phyloP scores from a whole-genome alignment of 352 stramenopile species.

The Peronosclerospora sorghi region DNA sequence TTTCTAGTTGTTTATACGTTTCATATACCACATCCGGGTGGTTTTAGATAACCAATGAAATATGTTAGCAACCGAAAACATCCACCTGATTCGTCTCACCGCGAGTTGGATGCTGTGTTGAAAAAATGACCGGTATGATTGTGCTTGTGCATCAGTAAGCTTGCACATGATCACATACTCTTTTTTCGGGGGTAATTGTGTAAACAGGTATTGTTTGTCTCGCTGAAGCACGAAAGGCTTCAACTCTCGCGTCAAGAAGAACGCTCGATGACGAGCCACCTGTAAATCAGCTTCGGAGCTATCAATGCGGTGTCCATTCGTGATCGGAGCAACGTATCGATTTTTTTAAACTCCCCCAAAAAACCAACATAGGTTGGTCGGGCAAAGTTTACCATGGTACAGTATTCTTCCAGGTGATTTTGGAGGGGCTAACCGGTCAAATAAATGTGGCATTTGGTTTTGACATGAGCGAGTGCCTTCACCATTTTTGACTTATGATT shows the following conservation, averaged over 20 bases:
- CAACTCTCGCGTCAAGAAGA: constrained; percentile 72
- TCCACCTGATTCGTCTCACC: constrained; percentile 43
- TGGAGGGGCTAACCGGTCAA: constrained; percentile 93
- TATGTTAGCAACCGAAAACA: constrained; percentile 78
- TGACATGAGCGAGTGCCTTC: constrained; percentile 67
- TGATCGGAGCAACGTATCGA: constrained; percentile 82
- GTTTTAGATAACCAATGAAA: constrained; percentile 81
- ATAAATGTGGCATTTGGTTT: constrained; percentile 84
- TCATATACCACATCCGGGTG: constrained; percentile 77
- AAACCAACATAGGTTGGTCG: constrained; percentile 69
- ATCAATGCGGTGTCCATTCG: constrained; percentile 78
- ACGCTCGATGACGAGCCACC: constrained; percentile 61
- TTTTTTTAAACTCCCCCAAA: constrained; percentile 85
- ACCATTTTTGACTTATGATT: constrained; percentile 87
- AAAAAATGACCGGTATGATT: constrained; percentile 68
- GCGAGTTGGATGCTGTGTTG: constrained; percentile 39
- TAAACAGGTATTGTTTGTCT: constrained; percentile 77
- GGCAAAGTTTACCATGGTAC: constrained; percentile 88
- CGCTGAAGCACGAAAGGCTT: constrained; percentile 76
- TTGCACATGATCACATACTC: constrained; percentile 83
- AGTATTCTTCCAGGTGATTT: constrained; percentile 92
- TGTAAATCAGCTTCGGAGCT: constrained; percentile 56
- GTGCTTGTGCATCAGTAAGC: constrained; percentile 57
- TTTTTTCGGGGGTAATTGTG: constrained; percentile 79
- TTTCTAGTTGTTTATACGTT: constrained; percentile 50